Evolutionary conservation across 2,329 filamentous ascomycete genomes (phyloP).

Genomic region (Alternaria tenuissima): DNA sequence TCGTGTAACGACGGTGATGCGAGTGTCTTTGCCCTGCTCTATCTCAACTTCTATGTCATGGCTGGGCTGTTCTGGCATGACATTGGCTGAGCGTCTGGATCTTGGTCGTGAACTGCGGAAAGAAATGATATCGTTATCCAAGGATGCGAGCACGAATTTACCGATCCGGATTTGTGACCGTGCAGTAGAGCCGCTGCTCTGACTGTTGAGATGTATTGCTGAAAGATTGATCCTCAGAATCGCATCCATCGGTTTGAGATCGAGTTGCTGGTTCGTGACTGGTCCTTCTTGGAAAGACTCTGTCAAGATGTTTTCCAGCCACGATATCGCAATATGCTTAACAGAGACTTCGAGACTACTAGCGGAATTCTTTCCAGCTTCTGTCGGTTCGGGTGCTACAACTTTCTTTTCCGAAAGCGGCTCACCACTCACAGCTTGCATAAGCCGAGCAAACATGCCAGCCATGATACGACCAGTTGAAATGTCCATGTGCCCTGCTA

Average conservation of each 20-base stretch:
- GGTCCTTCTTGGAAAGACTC: constrained; percentile 29
- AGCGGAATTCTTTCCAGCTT: background rate
- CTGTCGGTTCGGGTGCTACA: constrained; percentile 3
- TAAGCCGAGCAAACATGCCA: constrained; percentile 37
- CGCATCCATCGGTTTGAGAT: constrained; percentile 37
- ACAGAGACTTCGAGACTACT: constrained; percentile 35
- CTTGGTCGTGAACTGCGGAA: constrained; percentile 53
- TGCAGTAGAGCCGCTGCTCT: constrained; percentile 20
- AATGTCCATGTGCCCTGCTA: constrained; percentile 46
- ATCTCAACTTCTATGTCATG: constrained; percentile 47
- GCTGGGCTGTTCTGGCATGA: constrained; percentile 33
- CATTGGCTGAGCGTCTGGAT: constrained; percentile 35
- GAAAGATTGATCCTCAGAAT: constrained; percentile 39
- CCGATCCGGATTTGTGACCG: constrained; percentile 44
- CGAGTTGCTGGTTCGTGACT: constrained; percentile 22
- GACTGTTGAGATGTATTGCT: constrained; percentile 34
- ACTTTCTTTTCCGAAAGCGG: background rate
- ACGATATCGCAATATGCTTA: constrained; percentile 40
- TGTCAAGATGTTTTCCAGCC: constrained; percentile 40
- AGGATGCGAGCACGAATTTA: constrained; percentile 58
- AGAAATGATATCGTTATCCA: constrained; percentile 60
- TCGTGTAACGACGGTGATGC: constrained; percentile 74
- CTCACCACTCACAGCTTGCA: constrained; percentile 30
- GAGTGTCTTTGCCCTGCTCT: constrained; percentile 40
- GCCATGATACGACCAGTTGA: constrained; percentile 47